These are phyloP conservation scores for Plasmopara viticola DNA, from an alignment of 352 stramenopile species.

Conservation along the genomic window DNA sequence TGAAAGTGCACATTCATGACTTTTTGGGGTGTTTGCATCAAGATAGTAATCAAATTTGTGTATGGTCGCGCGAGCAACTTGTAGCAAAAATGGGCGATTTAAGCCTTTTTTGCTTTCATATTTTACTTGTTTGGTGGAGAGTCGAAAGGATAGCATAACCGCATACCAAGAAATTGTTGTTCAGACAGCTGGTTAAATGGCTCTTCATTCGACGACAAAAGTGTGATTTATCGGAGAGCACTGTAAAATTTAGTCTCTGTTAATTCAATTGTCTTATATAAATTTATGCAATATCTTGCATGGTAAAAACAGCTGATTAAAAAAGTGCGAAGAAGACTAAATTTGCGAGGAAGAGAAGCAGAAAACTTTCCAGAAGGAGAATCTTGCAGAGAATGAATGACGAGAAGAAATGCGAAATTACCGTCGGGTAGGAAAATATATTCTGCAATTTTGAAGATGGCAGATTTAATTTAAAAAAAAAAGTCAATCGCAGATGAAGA, in stretches of 20 bases:
- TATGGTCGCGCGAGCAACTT: conserved; percentile 48
- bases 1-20: conserved; percentile 68
- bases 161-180: conserved; percentile 56
- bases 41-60: background rate
- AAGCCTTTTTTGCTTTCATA: no score
- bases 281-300: conserved; percentile 13
- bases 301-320: conserved; percentile 37
- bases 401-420: conserved; percentile 36
- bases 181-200: conserved; percentile 69
- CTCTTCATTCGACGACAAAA: conserved; percentile 51
- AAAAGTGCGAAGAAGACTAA: conserved; percentile 38
- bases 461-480: conserved; percentile 36
- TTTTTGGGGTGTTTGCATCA: conserved; percentile 43
- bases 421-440: conserved; percentile 44
- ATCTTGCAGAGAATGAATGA: conserved; percentile 31
- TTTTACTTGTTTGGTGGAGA: conserved; percentile 8
- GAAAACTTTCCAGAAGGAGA: conserved; percentile 34
- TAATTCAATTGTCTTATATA: conserved; percentile 4
- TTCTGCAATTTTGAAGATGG: conserved; percentile 60
- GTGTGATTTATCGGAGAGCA: conserved; percentile 13
- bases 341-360: conserved; percentile 24
- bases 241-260: background rate
- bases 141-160: conserved; percentile 40
- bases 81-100: conserved; percentile 54
- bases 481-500: conserved; percentile 23